Base-by-base conservation (phyloP, 73 alveolate species). In the Uronychia binucleata region DNA sequence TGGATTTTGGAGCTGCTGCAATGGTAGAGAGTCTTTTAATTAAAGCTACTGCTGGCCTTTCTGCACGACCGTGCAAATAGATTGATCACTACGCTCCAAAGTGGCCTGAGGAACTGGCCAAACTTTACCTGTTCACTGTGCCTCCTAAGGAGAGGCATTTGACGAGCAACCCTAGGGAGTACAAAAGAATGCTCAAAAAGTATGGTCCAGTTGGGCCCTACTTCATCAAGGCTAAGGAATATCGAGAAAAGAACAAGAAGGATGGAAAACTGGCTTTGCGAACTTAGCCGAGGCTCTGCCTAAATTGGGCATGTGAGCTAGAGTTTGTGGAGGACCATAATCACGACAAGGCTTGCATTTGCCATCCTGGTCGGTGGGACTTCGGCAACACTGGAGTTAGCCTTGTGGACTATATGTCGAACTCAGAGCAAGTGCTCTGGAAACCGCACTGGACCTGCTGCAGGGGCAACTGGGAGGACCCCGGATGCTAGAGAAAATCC, bases 361-460 rank as follows among this genome's bases (percentile, higher is more conserved):
- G 98, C 84, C 99, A 98, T 90, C 98, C 99, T 30, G 99, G 99
- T 19, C 93, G 89, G 34, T 98, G 99, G 99, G 99, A 98, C 85
- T 98, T 98, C 82, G 99, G 99, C 29, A 93, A 97, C 87, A 95
- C 99, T 75, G 98, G 99, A 75, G 88, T 91, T 46, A 86, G 90
- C 30, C 90, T 91, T 67, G 78, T 91, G 83, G 88, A 91, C 14
- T 46, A 46, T 19, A 46, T 46, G 67, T 11, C 5, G n/a, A 46
- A 46, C 67, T 46, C 19, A 46, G 93, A 91, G 29, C 93, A 93
- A 75, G 78, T 91, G 77, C 88, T 96, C 86, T 92, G 98, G 99
- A 91, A 82, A 46, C 99, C 99, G 27, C 99, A 97, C 89, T 98
- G 99, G 99, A 97, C 99, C 77, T 98, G 99, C 90, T 98, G 99